Evolutionary conservation across 176 grass and related monocot species (phyloP).

Genomic region (Triticum aestivum): IWGSC_CS_RefSeq_v2.1 NC_057797.1:77434142-77434641

Average conservation of each 20-base stretch:
- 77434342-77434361: slow-evolving; percentile 45
- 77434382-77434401: neutral
- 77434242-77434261: slow-evolving; percentile 19
- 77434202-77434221: slow-evolving; percentile 33
- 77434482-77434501: neutral
- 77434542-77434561: neutral
- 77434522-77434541: neutral
- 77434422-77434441: neutral
- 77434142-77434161: slow-evolving; percentile 43
- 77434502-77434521: neutral
- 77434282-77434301: slow-evolving; percentile 43
- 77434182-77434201: slow-evolving; percentile 43
- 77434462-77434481: neutral
- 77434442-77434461: neutral
- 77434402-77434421: too few relatives aligned
- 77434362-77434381: slow-evolving; percentile 40
- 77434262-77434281: slow-evolving; percentile 43
- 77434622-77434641: neutral
- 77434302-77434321: slow-evolving; percentile 27
- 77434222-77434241: slow-evolving; percentile 1
- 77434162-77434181: slow-evolving; percentile 44
- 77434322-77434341: slow-evolving; percentile 32
- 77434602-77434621: neutral
- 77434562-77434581: too few relatives aligned
- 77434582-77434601: neutral